phyloP scores from a whole-genome alignment of 768 basidiomycete species.

The Termitomyces sp. region DNA sequence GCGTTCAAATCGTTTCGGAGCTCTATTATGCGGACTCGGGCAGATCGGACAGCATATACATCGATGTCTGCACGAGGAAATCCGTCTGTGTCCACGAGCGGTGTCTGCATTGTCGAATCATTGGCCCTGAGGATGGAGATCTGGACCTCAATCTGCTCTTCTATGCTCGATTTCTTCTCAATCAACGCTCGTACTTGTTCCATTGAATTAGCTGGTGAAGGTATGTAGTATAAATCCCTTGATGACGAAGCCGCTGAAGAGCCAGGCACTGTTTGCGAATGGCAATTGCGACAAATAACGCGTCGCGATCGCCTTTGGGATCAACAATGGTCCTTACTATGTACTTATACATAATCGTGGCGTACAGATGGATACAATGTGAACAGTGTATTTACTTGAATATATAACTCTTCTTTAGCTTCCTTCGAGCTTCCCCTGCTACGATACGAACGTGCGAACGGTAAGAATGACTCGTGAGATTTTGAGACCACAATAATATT shows the following conservation, averaged over 20 bases:
- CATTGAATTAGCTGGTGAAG: conserved; percentile 38
- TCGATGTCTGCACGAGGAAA: conserved; percentile 88
- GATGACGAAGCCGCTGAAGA: background rate
- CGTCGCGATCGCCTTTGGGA: background rate
- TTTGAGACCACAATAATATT: background rate
- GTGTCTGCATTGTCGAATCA: conserved; percentile 57
- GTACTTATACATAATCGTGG: background rate
- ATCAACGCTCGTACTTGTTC: conserved; percentile 63
- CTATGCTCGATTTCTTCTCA: conserved; percentile 62
- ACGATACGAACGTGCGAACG: background rate
- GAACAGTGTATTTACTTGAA: no score
- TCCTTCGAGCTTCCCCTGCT: background rate
- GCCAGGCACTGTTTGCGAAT: background rate
- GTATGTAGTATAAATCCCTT: conserved; percentile 43
- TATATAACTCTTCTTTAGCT: background rate
- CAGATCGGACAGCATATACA: conserved; percentile 69
- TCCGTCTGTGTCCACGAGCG: conserved; percentile 81
- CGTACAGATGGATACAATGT: background rate
- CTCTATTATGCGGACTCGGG: conserved; percentile 74
- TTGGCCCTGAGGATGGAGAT: conserved; percentile 59
- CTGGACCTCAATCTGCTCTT: conserved; percentile 62
- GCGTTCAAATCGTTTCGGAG: conserved; percentile 71
- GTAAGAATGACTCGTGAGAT: background rate
- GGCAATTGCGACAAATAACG: conserved; percentile 6
- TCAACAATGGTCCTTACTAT: background rate